Base-by-base conservation (phyloP, 169 alveolate genomes). In the Theileria annulata region DNA sequence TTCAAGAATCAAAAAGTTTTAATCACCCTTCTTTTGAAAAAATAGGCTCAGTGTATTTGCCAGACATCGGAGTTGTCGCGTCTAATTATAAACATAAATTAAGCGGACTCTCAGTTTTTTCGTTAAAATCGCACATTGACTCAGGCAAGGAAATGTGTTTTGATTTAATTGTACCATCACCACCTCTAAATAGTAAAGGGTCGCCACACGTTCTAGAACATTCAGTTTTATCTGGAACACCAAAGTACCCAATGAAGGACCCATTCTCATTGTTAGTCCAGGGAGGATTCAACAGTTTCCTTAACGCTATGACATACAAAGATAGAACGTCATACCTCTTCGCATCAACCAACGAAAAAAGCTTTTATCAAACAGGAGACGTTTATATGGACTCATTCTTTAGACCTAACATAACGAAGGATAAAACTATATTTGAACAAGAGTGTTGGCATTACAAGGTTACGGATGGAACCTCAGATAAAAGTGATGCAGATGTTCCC, bases 391-490 rank as follows among this genome's bases (percentile, higher is more conserved):
- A 92, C 68, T 86, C 95, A 23, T 95, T 95, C 25, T 87, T 95
- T 62, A 92, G 88, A 23, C 95, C 95, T 4, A 51, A 63, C 70
- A 90, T 93, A n/a, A 69, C 87, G 27, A 78, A 86, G 8, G 88
- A 88, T 60, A 71, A 87, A 56, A 56, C 54, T 47, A 84, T 91
- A 47, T 86, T 95, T 56, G 79, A 78, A 35, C 96, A 93, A 58
- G 97, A 95, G 74, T 96, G 96, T 0, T 94, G 97, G 96, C 92
- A 93, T 37, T 91, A 85, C 79, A 87, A 79, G 71, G 92, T 91
- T 6, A 79, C 68, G 25, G 86, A 79, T 8, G 79, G 68, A 19
- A 86, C 63, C 35, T 64, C 80, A 15, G 81, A 51, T 23, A 70
- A 82, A 59, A 87, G 77, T 23, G 89, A 90, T 62, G 91, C 86